phyloP scores from a whole-genome alignment of 2,329 filamentous ascomycete genomes.

The Colletotrichum cereale region DNA sequence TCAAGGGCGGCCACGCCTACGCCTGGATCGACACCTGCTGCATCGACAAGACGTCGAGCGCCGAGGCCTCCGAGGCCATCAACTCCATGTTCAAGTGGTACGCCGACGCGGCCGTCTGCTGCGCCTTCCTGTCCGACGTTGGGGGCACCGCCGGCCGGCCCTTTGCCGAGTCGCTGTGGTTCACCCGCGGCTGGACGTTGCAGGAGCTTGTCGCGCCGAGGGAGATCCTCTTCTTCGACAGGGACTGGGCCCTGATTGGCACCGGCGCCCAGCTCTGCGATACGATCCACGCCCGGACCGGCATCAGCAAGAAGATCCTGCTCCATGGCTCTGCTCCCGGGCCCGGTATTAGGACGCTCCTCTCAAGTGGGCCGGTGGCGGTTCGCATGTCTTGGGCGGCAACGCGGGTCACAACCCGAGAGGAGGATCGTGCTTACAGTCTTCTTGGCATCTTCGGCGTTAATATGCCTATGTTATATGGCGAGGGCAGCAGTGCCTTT shows the following conservation, averaged over 20 bases:
- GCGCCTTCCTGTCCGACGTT: not conserved
- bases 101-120: not conserved
- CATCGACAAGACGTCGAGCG: not conserved
- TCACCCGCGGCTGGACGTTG: not conserved
- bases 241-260: not conserved
- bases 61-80: no score
- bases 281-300: not conserved
- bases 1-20: not conserved
- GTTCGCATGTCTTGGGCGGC: constrained; percentile 46
- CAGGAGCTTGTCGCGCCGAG: not conserved
- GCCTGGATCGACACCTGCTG: not conserved
- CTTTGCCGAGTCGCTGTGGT: not conserved
- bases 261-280: not conserved
- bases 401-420: constrained; percentile 40
- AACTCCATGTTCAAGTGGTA: constrained; percentile 15
- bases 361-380: not conserved
- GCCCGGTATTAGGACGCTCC: not conserved
- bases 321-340: not conserved
- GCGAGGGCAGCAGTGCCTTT: constrained; percentile 44
- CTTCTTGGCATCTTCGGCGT: constrained; percentile 46
- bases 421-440: constrained; percentile 45
- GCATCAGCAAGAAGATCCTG: not conserved
- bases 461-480: constrained; percentile 46
- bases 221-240: not conserved
- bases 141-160: not conserved